Percentiles rank a stretch among this genome's conserved stretches.
Conservation (phyloP, 176 grass and related monocot genomes). For the Thalia dealbata region DNA sequence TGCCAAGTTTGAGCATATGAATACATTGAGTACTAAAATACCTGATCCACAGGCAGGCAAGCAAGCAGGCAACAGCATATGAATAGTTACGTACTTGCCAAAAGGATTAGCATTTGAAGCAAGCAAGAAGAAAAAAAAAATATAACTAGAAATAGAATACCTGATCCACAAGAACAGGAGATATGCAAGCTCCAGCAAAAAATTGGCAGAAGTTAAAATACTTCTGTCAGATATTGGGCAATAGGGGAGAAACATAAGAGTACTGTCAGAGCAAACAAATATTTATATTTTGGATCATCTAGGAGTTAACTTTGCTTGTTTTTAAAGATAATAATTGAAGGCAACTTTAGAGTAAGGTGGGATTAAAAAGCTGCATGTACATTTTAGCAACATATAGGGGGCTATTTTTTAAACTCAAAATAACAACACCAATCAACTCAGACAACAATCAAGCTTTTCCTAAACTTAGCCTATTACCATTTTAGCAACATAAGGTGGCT, state of each 20-base stretch:
- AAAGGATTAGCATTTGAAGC: neutral
- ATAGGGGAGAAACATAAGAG: neutral
- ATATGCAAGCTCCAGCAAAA: slow-evolving; percentile 79
- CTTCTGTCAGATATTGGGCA: neutral
- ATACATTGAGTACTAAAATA: no score
- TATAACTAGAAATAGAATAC: slow-evolving; percentile 21
- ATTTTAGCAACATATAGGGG: no score
- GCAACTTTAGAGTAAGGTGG: neutral
- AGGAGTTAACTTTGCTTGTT: neutral
- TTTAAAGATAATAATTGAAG: neutral
- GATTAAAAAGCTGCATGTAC: neutral
- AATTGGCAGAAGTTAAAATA: slow-evolving; percentile 38
- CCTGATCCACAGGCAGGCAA: no score
- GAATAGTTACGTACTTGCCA: neutral
- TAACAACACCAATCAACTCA: no score
- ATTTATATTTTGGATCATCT: neutral
- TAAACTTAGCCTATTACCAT: no score
- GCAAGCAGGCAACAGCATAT: no score
- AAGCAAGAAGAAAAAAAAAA: neutral
- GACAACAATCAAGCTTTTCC: no score
- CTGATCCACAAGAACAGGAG: slow-evolving; percentile 50
- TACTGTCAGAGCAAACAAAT: neutral
- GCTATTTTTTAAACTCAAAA: no score
- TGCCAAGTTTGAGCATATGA: neutral
- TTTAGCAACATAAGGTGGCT: neutral